Base-by-base conservation (phyloP, 176 grass and related monocot genomes). In the Canna indica region DNA sequence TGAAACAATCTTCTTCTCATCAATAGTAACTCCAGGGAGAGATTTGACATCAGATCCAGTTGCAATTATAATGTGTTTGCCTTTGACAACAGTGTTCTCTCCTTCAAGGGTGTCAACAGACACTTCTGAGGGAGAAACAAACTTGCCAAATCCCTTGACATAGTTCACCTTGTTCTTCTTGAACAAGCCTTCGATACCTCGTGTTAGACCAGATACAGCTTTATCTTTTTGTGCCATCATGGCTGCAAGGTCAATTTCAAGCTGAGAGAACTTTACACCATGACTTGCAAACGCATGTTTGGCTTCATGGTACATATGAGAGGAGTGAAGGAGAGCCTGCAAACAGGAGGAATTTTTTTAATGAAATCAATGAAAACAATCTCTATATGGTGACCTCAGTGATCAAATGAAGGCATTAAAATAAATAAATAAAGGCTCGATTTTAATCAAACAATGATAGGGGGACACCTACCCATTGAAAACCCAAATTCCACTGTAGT, bases 181-280 rank as follows among this genome's bases (percentile, higher is more conserved):
- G 30, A 99, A 88, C 39, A 99, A 82, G 25, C 94, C 94, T 81
- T 99, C 94, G 57, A 99, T 93, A 63, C 94, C 94, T 29, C 86
- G 88, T 16, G 94, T 99, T 36, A 99, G 71, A 54, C 94, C 94
- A 64, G 78, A 48, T 29, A 99, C 94, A 31, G 94, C 94, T 71
- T 99, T 93, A 72, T 93, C 90, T 83, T 99, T 99, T 77, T 99
- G 94, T 36, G 90, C 58, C 94, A 99, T 83, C 94, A 99, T 99
- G 18, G 94, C 90, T 58, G 84, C 79, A 24, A 99, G 84, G 64
- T 99, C 94, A 0, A 99, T 73, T 84, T 99, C 88, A 47, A 99
- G 56, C 73, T 87, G 80, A 76, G 86, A 83, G 17, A 99, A 44
- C 68, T 99, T 99, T 22, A 99, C 94, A 34, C 88, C 88, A 73